Conservation (phyloP, 2,329 filamentous ascomycete genomes). For the Aspergillus ibericus region DNA sequence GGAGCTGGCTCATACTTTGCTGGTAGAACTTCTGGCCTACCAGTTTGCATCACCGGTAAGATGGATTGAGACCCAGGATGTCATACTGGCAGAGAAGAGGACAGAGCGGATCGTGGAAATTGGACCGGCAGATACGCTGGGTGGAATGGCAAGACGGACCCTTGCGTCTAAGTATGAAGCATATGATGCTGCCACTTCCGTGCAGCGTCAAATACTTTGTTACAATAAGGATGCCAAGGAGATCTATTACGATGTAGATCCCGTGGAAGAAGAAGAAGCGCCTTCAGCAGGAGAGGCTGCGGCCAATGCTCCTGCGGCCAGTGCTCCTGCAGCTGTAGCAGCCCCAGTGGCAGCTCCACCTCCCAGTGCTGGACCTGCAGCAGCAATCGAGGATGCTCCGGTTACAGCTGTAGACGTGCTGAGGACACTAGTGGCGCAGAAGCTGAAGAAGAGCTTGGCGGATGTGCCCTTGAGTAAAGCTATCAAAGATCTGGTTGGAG, state of each 20-base stretch:
- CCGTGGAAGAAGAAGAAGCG: constrained; percentile 83
- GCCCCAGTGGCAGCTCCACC: constrained; percentile 59
- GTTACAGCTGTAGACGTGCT: constrained; percentile 88
- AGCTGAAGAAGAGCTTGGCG: constrained; percentile 88
- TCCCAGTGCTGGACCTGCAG: constrained; percentile 77
- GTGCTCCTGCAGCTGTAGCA: constrained; percentile 54
- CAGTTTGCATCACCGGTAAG: constrained; percentile 98
- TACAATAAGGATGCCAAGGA: constrained; percentile 99
- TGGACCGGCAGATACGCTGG: constrained; percentile 92
- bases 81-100: constrained; percentile 92
- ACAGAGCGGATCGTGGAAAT: constrained; percentile 98
- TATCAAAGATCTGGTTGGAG: constrained; percentile 97
- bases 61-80: constrained; percentile 99
- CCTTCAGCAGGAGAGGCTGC: constrained; percentile 41
- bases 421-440: constrained; percentile 86
- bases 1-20: constrained; percentile 95
- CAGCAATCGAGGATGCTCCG: constrained; percentile 79
- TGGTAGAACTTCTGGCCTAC: constrained; percentile 98
- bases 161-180: constrained; percentile 97
- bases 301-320: constrained; percentile 40
- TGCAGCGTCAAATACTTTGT: constrained; percentile 95
- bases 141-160: constrained; percentile 95
- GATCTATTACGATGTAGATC: constrained; percentile 98
- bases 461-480: constrained; percentile 94
- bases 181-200: constrained; percentile 93